Conservation (phyloP, 106 monocot species). For the Alisma plantagoaquatica region DNA sequence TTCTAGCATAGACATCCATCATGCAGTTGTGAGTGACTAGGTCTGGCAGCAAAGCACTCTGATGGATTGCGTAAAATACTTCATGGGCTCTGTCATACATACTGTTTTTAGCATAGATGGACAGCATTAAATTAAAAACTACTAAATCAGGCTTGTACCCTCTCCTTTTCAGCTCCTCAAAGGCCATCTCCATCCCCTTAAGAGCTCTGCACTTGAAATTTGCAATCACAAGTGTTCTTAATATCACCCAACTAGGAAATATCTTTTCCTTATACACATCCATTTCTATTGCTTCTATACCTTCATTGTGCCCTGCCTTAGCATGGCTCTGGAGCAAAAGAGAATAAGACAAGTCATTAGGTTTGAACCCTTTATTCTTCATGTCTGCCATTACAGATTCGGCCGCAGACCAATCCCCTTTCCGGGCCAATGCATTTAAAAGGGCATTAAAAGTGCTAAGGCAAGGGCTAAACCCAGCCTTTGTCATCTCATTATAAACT, state of each 20-base stretch:
- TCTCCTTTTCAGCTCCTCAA: slow-evolving; percentile 45
- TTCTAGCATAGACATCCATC: slow-evolving; percentile 82
- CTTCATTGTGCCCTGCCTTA: slow-evolving; percentile 43
- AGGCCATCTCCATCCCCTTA: slow-evolving; percentile 64
- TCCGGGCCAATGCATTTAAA: slow-evolving; percentile 63
- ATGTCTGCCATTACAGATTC: slow-evolving; percentile 57
- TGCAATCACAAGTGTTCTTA: slow-evolving; percentile 66
- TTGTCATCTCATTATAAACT: slow-evolving; percentile 68
- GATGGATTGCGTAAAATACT: slow-evolving; percentile 45
- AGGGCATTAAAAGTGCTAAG: slow-evolving; percentile 76
- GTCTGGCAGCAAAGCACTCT: slow-evolving; percentile 55
- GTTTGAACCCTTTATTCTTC: slow-evolving; percentile 78
- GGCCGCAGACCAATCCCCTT: slow-evolving; percentile 76
- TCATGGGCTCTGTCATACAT: slow-evolving; percentile 68
- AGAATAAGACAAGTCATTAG: slow-evolving; percentile 68
- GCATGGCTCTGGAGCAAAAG: slow-evolving; percentile 74
- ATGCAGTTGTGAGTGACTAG: slow-evolving; percentile 79
- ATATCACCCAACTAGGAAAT: slow-evolving; percentile 86
- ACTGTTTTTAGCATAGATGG: slow-evolving; percentile 75
- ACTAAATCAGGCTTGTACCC: slow-evolving; percentile 81
- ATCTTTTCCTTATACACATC: slow-evolving; percentile 47
- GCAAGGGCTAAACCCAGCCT: slow-evolving; percentile 57
- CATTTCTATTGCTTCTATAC: slow-evolving; percentile 58
- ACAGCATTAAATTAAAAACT: slow-evolving; percentile 74
- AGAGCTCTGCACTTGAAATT: slow-evolving; percentile 71